phyloP scores from a whole-genome alignment of 2,329 filamentous ascomycete genomes.

The Ophiostoma australiae region DNA sequence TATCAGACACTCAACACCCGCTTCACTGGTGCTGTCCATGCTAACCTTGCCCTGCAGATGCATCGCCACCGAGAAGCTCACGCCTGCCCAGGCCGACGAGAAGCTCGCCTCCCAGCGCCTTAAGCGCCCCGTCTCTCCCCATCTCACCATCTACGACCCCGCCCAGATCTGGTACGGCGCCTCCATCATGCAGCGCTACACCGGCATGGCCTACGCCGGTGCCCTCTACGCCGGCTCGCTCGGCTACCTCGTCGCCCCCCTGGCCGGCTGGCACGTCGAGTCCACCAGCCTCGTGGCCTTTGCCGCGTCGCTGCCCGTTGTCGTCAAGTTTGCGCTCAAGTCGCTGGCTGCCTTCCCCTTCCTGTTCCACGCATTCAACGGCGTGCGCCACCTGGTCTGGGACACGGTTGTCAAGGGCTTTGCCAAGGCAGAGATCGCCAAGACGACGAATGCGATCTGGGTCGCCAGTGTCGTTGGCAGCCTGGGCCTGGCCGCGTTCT shows the following conservation, averaged over 20 bases:
- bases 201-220: constrained; percentile 67
- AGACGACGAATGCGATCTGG: constrained; percentile 47
- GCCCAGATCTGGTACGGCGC: constrained; percentile 80
- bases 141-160: constrained; percentile 79
- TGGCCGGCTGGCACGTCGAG: constrained; percentile 62
- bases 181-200: constrained; percentile 72
- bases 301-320: constrained; percentile 54
- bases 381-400: constrained; percentile 50
- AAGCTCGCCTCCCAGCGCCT: constrained; percentile 79
- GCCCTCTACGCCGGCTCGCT: constrained; percentile 73
- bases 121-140: constrained; percentile 75
- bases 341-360: constrained; percentile 56
- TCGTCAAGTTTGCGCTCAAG: constrained; percentile 55
- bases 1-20: too few species aligned
- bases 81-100: constrained; percentile 48
- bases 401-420: constrained; percentile 49
- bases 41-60: constrained; percentile 36
- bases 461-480: constrained; percentile 41
- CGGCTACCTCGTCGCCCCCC: constrained; percentile 74
- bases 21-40: background rate
- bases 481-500: constrained; percentile 46
- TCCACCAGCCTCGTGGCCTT: constrained; percentile 55
- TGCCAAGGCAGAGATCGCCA: constrained; percentile 43
- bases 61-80: constrained; percentile 55
- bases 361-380: constrained; percentile 53